phyloP scores from a whole-genome alignment of 2,329 filamentous ascomycete species.

The Fusarium nematophilum region DNA sequence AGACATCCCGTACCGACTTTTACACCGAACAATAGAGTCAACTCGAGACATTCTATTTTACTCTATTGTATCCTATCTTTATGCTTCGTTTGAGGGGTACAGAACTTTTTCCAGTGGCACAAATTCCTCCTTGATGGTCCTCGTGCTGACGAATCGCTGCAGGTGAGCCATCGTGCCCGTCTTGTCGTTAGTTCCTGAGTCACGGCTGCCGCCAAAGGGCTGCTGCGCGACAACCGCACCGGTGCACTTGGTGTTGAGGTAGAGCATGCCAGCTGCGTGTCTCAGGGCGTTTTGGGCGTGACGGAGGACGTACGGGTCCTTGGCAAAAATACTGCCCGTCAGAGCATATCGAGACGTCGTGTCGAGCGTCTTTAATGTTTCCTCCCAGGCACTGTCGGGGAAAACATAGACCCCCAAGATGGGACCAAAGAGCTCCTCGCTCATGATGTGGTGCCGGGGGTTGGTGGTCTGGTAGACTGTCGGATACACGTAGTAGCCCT shows the following conservation, averaged over 20 bases:
- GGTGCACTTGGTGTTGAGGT: constrained; percentile 76
- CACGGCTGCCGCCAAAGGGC: constrained; percentile 72
- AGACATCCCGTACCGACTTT: too few relatives aligned
- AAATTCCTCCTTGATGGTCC: constrained; percentile 78
- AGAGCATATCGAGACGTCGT: constrained; percentile 51
- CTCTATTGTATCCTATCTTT: too few relatives aligned
- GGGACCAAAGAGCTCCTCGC: constrained; percentile 61
- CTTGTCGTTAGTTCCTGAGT: constrained; percentile 76
- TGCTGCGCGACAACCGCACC: constrained; percentile 75
- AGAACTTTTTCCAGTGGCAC: constrained; percentile 25
- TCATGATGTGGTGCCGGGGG: constrained; percentile 57
- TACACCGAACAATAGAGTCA: too few relatives aligned
- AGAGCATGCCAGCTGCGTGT: constrained; percentile 70
- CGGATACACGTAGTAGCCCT: constrained; percentile 59
- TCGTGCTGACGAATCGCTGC: constrained; percentile 68
- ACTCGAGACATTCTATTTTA: too few relatives aligned
- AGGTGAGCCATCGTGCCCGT: constrained; percentile 69
- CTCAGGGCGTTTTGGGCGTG: constrained; percentile 73
- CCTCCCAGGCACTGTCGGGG: constrained; percentile 50
- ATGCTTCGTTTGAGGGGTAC: constrained; percentile 34
- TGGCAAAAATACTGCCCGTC: constrained; percentile 77
- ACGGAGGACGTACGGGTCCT: constrained; percentile 69
- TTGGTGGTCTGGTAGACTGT: constrained; percentile 58
- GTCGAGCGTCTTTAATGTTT: constrained; percentile 27
- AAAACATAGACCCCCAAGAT: constrained; percentile 61